phyloP scores from a whole-genome alignment of 2,329 filamentous ascomycete species.

The Stylonectria norvegica region DNA sequence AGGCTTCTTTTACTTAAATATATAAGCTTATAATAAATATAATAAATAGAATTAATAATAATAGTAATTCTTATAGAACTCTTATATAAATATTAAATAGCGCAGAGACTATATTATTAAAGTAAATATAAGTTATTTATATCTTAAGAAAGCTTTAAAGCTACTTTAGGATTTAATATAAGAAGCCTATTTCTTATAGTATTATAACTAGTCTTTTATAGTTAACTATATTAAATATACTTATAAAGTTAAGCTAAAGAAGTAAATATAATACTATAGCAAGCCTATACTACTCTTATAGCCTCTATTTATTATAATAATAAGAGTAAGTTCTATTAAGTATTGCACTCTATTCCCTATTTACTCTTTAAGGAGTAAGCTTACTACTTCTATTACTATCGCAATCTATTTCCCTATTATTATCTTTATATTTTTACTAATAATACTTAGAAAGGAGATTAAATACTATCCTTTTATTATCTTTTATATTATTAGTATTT shows the following conservation, averaged over 20 bases:
- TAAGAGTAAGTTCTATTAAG: neutral
- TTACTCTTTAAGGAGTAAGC: neutral
- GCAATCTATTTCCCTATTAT: neutral
- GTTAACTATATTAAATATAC: neutral
- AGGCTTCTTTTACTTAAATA: too few relatives aligned
- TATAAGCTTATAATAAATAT: too few relatives aligned
- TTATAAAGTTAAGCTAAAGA: too few relatives aligned
- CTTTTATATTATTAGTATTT: neutral
- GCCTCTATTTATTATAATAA: neutral
- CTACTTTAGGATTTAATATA: too few relatives aligned
- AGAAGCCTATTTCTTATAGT: neutral
- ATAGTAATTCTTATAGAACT: too few relatives aligned
- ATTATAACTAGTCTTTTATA: neutral
- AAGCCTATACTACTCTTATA: neutral
- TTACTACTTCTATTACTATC: neutral
- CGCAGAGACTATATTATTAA: too few relatives aligned
- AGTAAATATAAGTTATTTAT: too few relatives aligned
- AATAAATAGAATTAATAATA: too few relatives aligned
- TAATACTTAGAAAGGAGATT: neutral
- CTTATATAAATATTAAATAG: too few relatives aligned
- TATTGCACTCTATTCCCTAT: neutral
- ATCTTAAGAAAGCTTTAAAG: too few relatives aligned
- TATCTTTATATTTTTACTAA: neutral
- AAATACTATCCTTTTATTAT: neutral
- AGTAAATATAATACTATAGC: neutral